Evolutionary conservation across 306 rosid species (phyloP).

Genomic region (Vachellia collinsii): DNA sequence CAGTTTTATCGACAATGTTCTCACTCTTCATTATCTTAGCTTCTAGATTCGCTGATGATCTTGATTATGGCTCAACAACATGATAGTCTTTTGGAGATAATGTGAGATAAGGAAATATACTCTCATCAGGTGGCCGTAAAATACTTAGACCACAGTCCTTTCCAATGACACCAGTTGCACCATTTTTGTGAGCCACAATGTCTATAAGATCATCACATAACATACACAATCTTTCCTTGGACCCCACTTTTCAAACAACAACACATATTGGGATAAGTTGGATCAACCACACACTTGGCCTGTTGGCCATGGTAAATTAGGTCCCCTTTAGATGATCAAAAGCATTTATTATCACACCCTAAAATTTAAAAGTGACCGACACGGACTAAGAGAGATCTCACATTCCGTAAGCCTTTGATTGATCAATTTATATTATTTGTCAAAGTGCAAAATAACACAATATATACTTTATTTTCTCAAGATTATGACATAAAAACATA

Average conservation of each 20-base stretch:
- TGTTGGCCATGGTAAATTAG: conserved; percentile 18
- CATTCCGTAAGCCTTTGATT: too few species aligned
- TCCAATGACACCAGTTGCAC: conserved; percentile 20
- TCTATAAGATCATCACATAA: neutral
- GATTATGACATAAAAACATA: too few species aligned
- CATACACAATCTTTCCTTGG: conserved; percentile 51
- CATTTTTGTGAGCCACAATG: neutral
- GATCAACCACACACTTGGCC: neutral
- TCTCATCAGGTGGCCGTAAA: neutral
- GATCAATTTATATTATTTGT: too few species aligned
- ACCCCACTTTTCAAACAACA: neutral
- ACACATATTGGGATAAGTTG: neutral
- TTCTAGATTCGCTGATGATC: neutral
- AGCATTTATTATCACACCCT: too few species aligned
- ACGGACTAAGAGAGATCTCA: too few species aligned
- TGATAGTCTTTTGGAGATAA: neutral
- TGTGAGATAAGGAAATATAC: conserved; percentile 18
- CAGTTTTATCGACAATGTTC: neutral
- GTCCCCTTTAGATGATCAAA: conserved; percentile 27
- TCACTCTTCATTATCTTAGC: conserved; percentile 25
- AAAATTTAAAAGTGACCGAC: too few species aligned
- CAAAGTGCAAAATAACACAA: too few species aligned
- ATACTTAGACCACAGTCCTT: neutral
- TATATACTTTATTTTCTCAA: too few species aligned
- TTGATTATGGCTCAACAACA: neutral